A percentile compares a stretch with the other conserved stretches of the same genome.
phyloP scores from a whole-genome alignment of 1,284 basidiomycete species.

The Singerocomus inundabilis region DNA sequence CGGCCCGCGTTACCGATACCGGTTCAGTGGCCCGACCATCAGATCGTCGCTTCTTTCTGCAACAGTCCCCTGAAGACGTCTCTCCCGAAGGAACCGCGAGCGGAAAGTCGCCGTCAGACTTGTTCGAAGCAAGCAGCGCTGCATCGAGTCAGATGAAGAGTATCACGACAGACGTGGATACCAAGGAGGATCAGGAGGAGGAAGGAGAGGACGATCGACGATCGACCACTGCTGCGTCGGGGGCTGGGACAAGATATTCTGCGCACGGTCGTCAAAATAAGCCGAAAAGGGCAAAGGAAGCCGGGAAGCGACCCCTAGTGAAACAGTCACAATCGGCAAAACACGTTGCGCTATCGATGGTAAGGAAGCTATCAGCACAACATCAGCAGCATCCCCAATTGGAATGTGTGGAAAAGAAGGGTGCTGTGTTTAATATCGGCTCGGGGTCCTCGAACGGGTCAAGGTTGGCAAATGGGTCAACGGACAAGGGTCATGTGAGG shows the following conservation, averaged over 20 bases:
- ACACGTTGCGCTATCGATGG: conserved; percentile 28
- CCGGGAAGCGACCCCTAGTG: conserved; percentile 23
- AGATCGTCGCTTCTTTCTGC: conserved; percentile 45
- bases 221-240: conserved; percentile 19
- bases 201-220: conserved; percentile 25
- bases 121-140: conserved; percentile 36
- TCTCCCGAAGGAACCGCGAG: conserved; percentile 35
- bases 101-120: conserved; percentile 32
- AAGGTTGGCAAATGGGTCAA: conserved; percentile 33
- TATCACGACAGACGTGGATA: conserved; percentile 22
- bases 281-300: conserved; percentile 36
- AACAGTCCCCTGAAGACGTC: conserved; percentile 42
- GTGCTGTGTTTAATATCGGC: conserved; percentile 53
- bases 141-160: conserved; percentile 41
- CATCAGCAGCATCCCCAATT: conserved; percentile 16
- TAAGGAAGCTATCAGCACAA: conserved; percentile 28
- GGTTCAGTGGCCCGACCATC: conserved; percentile 21
- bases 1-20: conserved; percentile 22
- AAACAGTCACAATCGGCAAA: conserved; percentile 33
- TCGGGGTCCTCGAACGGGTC: conserved; percentile 55
- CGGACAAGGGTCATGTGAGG: conserved; percentile 13
- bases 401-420: conserved; percentile 25
- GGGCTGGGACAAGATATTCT: conserved; percentile 8
- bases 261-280: conserved; percentile 18
- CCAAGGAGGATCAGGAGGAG: conserved; percentile 14